A percentile compares a stretch with the other conserved stretches of the same genome.
Conservation (phyloP, 2,329 filamentous ascomycete genomes). For the Xylaria sp. region DNA sequence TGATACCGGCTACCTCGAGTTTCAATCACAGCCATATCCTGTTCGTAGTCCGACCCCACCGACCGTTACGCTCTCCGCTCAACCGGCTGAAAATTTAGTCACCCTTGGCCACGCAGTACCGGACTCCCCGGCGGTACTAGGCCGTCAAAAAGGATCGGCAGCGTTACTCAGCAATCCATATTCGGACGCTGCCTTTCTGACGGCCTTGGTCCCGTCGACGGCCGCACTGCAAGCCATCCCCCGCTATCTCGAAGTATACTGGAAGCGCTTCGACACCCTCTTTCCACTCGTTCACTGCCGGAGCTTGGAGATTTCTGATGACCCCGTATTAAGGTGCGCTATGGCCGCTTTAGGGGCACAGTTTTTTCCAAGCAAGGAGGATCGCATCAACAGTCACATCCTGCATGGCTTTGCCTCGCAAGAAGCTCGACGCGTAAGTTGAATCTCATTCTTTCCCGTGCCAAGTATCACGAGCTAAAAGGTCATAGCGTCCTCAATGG, state of each 20-base stretch:
- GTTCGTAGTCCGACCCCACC: constrained; percentile 64
- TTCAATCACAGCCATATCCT: constrained; percentile 53
- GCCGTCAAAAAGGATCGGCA: constrained; percentile 56
- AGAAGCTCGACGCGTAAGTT: constrained; percentile 62
- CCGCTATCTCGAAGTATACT: constrained; percentile 64
- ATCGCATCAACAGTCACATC: constrained; percentile 61
- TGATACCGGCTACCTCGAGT: constrained; percentile 50
- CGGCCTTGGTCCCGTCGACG: constrained; percentile 52
- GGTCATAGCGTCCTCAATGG: constrained; percentile 59
- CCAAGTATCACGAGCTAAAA: constrained; percentile 25
- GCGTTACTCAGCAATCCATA: constrained; percentile 52
- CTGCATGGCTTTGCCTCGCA: constrained; percentile 64
- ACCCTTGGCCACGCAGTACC: constrained; percentile 56
- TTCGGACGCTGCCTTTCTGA: constrained; percentile 53
- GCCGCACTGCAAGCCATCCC: constrained; percentile 59
- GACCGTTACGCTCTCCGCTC: constrained; percentile 56
- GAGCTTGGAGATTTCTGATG: constrained; percentile 56
- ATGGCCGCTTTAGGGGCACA: constrained; percentile 70
- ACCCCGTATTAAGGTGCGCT: constrained; percentile 62
- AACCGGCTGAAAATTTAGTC: constrained; percentile 62
- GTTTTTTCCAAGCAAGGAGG: constrained; percentile 59
- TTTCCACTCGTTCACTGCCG: constrained; percentile 64
- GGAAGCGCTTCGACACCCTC: constrained; percentile 61
- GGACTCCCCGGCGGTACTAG: constrained; percentile 52
- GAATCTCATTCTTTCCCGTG: not conserved